Conservation (phyloP, 768 basidiomycete species). For the Leccinum olivaceopallidum region DNA sequence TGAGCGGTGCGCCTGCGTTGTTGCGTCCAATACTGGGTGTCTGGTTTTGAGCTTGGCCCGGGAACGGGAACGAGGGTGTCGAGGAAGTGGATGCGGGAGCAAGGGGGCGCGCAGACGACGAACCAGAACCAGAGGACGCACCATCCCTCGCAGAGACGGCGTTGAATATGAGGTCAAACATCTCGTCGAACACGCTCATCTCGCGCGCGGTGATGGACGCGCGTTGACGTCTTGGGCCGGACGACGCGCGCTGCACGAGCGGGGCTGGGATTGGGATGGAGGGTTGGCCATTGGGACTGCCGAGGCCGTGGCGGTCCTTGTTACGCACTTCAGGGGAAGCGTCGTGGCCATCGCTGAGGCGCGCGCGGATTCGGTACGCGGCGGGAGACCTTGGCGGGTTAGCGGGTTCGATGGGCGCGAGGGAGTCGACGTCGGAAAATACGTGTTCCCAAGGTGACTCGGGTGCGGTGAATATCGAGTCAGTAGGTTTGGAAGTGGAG, state of each 20-base stretch:
- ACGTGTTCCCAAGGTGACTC: slow-evolving; percentile 54
- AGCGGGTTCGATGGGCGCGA: slow-evolving; percentile 20
- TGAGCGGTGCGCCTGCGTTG: slow-evolving; percentile 26
- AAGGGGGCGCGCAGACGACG: background rate
- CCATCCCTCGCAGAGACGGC: slow-evolving; percentile 41
- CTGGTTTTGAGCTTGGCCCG: slow-evolving; percentile 1
- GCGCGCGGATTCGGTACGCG: slow-evolving; percentile 15
- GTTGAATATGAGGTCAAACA: slow-evolving; percentile 73
- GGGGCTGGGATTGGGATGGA: background rate
- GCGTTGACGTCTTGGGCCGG: slow-evolving; percentile 32
- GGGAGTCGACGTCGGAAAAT: slow-evolving; percentile 46
- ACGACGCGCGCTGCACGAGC: slow-evolving; percentile 14
- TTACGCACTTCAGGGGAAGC: background rate
- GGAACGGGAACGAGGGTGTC: background rate
- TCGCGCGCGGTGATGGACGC: slow-evolving; percentile 72
- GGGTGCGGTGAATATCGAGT: slow-evolving; percentile 36
- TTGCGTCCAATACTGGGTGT: slow-evolving; percentile 19
- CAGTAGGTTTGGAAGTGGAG: slow-evolving; percentile 2
- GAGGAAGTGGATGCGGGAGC: background rate
- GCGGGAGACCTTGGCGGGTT: slow-evolving; percentile 19
- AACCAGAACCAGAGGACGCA: slow-evolving; percentile 1
- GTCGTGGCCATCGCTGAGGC: slow-evolving; percentile 4
- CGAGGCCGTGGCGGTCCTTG: background rate
- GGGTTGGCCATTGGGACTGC: background rate
- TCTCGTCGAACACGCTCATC: slow-evolving; percentile 63